Base-by-base conservation (phyloP, 768 basidiomycete species). In the Strobilomyces dryophilus region DNA sequence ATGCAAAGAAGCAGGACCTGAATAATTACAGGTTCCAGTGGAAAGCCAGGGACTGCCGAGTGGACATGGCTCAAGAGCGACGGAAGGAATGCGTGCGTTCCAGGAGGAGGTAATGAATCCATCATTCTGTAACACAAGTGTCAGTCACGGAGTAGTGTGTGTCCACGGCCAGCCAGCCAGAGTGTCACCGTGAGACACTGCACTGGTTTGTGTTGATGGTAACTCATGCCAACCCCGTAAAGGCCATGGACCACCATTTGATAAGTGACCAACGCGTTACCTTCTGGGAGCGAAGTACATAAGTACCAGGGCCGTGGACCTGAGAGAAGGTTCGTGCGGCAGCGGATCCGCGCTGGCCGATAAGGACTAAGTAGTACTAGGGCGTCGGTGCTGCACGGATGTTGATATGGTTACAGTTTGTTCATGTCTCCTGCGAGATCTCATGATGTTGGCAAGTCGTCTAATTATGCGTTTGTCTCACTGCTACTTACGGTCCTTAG, bases 1-100 rank as follows among this genome's bases (percentile, higher is more conserved):
- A 89, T 72, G 63, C 79, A 86, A 4, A 85, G 76, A 29, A 89
- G 76, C 15, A 89, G 69, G 20, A 84, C 81, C 63, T 84, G 85
- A 20, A 89, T 68, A 39, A 88, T 76, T 47, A 81, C 77, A 10
- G 79, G 74, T 48, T 89, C 85, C 3, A 87, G 51, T 8, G 84
- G 83, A 15, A 84, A 64, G 9, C 68, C 72, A n/a, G 79, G 72
- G 26, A 70, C 67, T 8, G 69, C 65, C n/a, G 72, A 59, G 36
- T 73, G 78, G 48, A 85, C 65, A 52, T 77, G 71, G 4, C 70
- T 64, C 11, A 86, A 58, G 27, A 85, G 62, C 2, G 74, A 70
- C 14, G 80, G 75, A n/a, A 84, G 67, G 60, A 83, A 82, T 1
- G 61, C 62, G 29, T 71, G 74, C 0, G 76, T 73, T 12, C 80